These are phyloP conservation scores for Hibiscus mutabilis DNA, from an alignment of 345 rosid genomes.

Conservation along the genomic window DNA sequence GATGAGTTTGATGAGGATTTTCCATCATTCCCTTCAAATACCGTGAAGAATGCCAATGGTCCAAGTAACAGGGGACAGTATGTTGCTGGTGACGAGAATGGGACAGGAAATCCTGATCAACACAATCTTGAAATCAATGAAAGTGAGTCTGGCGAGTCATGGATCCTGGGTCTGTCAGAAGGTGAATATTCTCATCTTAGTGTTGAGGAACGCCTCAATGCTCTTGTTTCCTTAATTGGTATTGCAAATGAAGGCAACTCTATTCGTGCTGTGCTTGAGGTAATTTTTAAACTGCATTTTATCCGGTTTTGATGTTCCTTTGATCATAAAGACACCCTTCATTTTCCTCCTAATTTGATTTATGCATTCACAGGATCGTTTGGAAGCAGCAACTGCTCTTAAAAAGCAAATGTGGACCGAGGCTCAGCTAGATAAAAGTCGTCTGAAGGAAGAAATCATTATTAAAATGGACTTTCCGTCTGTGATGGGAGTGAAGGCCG, in stretches of 20 bases:
- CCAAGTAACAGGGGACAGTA: constrained; percentile 26
- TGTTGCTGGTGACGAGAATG: constrained; percentile 31
- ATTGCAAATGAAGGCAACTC: constrained; percentile 93
- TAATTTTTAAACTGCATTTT: constrained; percentile 21
- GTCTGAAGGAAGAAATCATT: constrained; percentile 60
- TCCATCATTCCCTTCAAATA: constrained; percentile 34
- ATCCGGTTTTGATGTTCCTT: constrained; percentile 12
- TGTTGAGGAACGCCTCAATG: constrained; percentile 93
- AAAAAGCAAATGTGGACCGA: constrained; percentile 99
- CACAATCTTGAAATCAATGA: constrained; percentile 66
- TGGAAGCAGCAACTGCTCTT: constrained; percentile 95
- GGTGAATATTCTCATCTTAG: constrained; percentile 91
- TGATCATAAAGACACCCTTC: neutral
- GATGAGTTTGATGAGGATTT: constrained; percentile 37
- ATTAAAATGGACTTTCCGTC: constrained; percentile 50
- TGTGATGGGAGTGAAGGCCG: constrained; percentile 39
- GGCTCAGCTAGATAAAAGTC: constrained; percentile 86
- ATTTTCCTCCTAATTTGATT: constrained; percentile 12
- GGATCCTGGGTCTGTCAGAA: constrained; percentile 92
- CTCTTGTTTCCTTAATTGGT: constrained; percentile 74
- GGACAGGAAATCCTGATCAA: constrained; percentile 30
- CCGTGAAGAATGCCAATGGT: constrained; percentile 29
- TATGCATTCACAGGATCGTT: constrained; percentile 62
- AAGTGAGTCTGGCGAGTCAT: constrained; percentile 69
- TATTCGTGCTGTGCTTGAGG: constrained; percentile 90